Conservation (phyloP, 2,329 filamentous ascomycete species). For the Gnomoniopsis sp. region DNA sequence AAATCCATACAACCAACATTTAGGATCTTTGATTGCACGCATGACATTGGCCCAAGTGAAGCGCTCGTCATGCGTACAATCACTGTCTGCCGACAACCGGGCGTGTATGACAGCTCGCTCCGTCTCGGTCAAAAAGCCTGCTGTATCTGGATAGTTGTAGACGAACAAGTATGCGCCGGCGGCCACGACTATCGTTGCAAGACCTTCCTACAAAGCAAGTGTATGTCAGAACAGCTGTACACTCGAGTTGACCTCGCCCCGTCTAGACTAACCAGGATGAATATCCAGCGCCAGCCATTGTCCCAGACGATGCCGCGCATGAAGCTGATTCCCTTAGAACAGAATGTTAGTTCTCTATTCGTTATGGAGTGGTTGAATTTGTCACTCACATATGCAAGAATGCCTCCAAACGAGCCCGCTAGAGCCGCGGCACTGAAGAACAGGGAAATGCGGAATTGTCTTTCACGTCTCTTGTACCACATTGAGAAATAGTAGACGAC, state of each 20-base stretch:
- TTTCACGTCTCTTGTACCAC: conserved; percentile 54
- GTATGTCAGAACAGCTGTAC: too few relatives aligned
- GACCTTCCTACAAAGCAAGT: conserved; percentile 47
- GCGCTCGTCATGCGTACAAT: conserved; percentile 64
- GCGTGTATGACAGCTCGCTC: conserved; percentile 57
- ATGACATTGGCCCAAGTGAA: conserved; percentile 67
- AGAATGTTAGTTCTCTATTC: not conserved
- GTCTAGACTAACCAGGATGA: conserved; percentile 46
- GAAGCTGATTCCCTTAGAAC: conserved; percentile 45
- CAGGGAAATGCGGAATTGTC: conserved; percentile 52
- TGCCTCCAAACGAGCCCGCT: conserved; percentile 55
- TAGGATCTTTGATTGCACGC: conserved; percentile 63
- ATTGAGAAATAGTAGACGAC: conserved; percentile 49
- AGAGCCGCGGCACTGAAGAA: conserved; percentile 55
- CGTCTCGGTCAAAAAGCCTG: conserved; percentile 51
- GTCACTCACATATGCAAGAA: conserved; percentile 47
- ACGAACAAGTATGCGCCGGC: conserved; percentile 55
- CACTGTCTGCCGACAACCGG: conserved; percentile 64
- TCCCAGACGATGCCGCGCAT: conserved; percentile 50
- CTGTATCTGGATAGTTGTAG: conserved; percentile 61
- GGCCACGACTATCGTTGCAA: conserved; percentile 51
- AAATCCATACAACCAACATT: conserved; percentile 70
- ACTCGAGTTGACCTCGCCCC: too few relatives aligned
- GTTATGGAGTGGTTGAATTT: not conserved
- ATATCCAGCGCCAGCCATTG: conserved; percentile 57